Evolutionary conservation across 768 basidiomycete species (phyloP).

Genomic region (Kwoniella botswanensis): DNA sequence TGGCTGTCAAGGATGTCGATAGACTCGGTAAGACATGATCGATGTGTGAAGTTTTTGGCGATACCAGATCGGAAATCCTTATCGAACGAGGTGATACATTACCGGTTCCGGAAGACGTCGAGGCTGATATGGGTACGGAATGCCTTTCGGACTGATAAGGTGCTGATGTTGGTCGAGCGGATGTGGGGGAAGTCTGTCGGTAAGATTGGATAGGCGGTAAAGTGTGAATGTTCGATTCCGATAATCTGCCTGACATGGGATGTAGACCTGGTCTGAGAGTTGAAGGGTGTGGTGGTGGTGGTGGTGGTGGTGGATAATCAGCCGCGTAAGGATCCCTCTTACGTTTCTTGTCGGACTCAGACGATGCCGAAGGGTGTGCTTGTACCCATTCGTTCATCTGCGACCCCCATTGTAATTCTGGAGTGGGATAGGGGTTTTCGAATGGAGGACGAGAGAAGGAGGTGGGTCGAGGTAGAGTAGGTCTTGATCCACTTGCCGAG

Average conservation of each 20-base stretch:
- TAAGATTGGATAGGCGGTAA: slow-evolving; percentile 21
- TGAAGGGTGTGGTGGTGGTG: neutral
- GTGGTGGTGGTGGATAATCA: slow-evolving; percentile 5
- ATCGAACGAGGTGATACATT: slow-evolving; percentile 24
- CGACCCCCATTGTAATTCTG: slow-evolving; percentile 20
- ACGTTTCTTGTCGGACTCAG: slow-evolving; percentile 20
- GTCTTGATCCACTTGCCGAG: slow-evolving; percentile 1
- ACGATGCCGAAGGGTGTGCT: neutral
- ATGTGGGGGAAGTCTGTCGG: slow-evolving; percentile 9
- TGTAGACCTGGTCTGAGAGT: slow-evolving; percentile 8
- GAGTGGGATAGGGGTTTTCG: slow-evolving; percentile 29
- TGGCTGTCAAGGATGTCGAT: slow-evolving; percentile 2
- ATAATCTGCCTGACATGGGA: slow-evolving; percentile 26
- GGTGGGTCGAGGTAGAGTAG: slow-evolving; percentile 11
- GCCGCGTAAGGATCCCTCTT: slow-evolving; percentile 12
- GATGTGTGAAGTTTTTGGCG: neutral
- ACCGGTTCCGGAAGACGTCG: slow-evolving; percentile 11
- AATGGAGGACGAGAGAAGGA: slow-evolving; percentile 19
- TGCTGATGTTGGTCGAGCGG: slow-evolving; percentile 17
- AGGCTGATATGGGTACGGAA: slow-evolving; percentile 4
- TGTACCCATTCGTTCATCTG: slow-evolving; percentile 25
- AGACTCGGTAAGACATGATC: neutral
- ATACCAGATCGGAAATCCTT: slow-evolving; percentile 23
- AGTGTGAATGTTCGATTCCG: slow-evolving; percentile 25
- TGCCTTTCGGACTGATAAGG: slow-evolving; percentile 9